Evolutionary conservation across 2,329 filamentous ascomycete genomes (phyloP).

Genomic region (Colletotrichum limetticola): DNA sequence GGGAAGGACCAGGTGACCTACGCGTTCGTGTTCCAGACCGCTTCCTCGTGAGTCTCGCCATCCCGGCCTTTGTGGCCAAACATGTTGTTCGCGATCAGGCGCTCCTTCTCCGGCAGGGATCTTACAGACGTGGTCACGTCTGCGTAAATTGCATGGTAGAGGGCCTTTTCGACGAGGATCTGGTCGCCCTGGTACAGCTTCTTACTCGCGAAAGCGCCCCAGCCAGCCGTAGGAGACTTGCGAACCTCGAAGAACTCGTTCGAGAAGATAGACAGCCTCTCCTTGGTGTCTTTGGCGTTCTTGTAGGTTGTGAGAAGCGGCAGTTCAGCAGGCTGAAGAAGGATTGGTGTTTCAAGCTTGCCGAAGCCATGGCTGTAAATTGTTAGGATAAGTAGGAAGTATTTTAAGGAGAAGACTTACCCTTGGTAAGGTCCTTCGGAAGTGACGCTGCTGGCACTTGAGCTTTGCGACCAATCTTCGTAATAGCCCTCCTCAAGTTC

Average conservation of each 20-base stretch:
- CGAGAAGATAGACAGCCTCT: slow-evolving; percentile 38
- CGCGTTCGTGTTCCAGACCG: slow-evolving; percentile 59
- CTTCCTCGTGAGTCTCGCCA: slow-evolving; percentile 43
- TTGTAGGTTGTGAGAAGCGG: background rate
- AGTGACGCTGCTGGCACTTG: background rate
- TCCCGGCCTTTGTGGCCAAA: slow-evolving; percentile 44
- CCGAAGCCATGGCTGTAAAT: background rate
- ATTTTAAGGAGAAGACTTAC: background rate
- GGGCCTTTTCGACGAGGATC: slow-evolving; percentile 57
- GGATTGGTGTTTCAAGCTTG: accelerated
- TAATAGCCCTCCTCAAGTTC: background rate
- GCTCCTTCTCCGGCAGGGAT: slow-evolving; percentile 44
- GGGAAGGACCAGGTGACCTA: slow-evolving; percentile 42
- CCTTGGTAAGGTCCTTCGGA: background rate
- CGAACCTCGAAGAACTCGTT: slow-evolving; percentile 55
- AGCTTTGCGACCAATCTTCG: too few relatives aligned
- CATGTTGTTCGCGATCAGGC: slow-evolving; percentile 49
- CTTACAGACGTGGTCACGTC: background rate
- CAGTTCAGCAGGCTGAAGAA: background rate
- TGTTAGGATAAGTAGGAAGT: background rate
- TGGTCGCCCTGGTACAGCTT: slow-evolving; percentile 50
- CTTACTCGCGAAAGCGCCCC: slow-evolving; percentile 57
- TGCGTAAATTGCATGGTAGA: slow-evolving; percentile 46
- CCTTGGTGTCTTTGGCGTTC: accelerated
- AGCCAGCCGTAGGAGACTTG: slow-evolving; percentile 53